Base-by-base conservation (phyloP, 1,139 yeast genomes). In the Kodamaea sp. region DNA sequence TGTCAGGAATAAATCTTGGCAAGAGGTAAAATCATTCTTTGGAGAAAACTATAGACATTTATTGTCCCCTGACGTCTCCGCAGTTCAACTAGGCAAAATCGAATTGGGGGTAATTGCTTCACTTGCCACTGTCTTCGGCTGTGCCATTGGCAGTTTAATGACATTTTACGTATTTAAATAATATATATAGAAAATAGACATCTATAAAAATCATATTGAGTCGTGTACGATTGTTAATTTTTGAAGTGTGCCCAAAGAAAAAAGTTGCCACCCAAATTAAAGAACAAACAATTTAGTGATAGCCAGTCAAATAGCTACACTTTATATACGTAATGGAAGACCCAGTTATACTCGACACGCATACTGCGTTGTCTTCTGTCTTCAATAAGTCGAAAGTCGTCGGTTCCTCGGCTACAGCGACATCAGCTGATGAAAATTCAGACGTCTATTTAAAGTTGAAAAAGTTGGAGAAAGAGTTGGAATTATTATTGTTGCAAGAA, bases 391-490 rank as follows among this genome's bases (percentile, higher is more conserved):
- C 41, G 10, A 45, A 50, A 32, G 20, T 15, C 20, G 20, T 15
- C 20, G 20, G 20, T 4, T 15, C 20, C 4, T 15, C 20, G 47
- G 48, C 11, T 38, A 38, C n/a, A 15, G 34, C 26, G 6, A 24
- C 34, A 20, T 31, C 25, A 5, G 37, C 38, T n/a, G 69, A 63
- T 41, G 76, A 70, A 29, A 66, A 61, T 35, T 47, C 71, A 30
- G 97, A 90, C 57, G 84, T 85, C 31, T 94, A 92, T 63, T 70
- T 88, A 52, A 84, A 79, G 50, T 73, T 90, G 54, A 94, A 92
- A 72, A 84, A 80, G 58, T 75, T 92, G 47, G 95, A 92, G 59
- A 87, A 90, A 50, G 96, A 90, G 57, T 75, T 87, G 53, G 96
- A 90, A 54, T 70, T 92, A 40, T 67, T 94, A 47, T 69, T 78